Evolutionary conservation across 2,329 filamentous ascomycete genomes (phyloP), one percentile per base, ranked within the genome.

Genomic region (Neonectria neomacrospora): DNA sequence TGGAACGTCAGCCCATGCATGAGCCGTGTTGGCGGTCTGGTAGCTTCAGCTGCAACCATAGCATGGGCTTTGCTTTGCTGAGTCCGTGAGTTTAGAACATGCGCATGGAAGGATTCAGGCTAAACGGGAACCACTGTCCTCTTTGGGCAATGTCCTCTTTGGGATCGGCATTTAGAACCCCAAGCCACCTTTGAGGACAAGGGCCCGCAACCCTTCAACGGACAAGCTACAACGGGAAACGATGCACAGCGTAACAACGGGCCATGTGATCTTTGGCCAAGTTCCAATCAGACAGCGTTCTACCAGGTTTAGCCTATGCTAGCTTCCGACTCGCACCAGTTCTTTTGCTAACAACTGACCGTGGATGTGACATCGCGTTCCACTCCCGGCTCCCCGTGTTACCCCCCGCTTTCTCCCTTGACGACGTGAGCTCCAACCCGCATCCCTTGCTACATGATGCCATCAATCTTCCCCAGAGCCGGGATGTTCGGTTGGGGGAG

Each of bases 261-360:
- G 28, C 56, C 48, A 47, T 39, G 48, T 39, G 30, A 16, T 28
- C 20, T n/a, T 20, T 37, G 20, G 26, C 11, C 7, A 39, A 11
- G 20, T 34, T 28, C 28, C 41, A 20, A 53, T 59, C 2, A n/a
- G 22, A 10, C 12, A 18, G 3, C 20, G 23, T 39, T 22, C 18
- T 53, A 10, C 3, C 8, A 6, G 9, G 44, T 58, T 58, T 53
- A 58, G 56, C 48, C 56, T 58, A 23, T 53, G 32, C 45, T 53
- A 18, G 18, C 20, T 53, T 30, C 45, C n/a, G 20, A 37, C 37
- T 48, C 56, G 56, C 56, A 39, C 56, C 47, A 58, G 37, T 58
- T 12, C 28, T 50, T 22, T 30, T 39, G 28, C 14, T 30, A 18
- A n/a, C 39, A 11, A 30, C 30, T 26, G 26, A 28, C 56, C 50